Base-by-base conservation (phyloP, 1,139 yeast species). In the Candida sojae region DNA sequence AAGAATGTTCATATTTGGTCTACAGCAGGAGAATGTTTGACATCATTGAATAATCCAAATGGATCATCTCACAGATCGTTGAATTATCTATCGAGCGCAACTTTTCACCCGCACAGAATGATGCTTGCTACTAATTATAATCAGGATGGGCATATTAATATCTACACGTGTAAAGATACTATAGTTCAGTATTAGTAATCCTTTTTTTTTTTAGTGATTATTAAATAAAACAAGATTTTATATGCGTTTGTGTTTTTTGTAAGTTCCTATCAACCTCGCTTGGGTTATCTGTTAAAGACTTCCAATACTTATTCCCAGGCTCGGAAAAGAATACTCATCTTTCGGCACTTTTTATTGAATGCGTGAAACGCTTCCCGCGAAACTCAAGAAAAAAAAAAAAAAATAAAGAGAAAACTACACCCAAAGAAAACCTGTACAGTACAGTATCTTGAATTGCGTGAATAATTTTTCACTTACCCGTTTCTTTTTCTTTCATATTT, bases 41-140 rank as follows among this genome's bases (percentile, higher is more conserved):
- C 89, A 0, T 74, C 81, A 5, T 79, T 91, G 53, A 80, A 79
- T 55, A 83, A 83, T 52, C 82, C 84, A 9, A 68, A 75, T 67
- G 71, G 58, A 50, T 59, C 73, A 45, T 73, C 71, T 46, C 40
- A 45, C 29, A 59, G 82, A 50, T 76, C 79, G 11, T 72, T 79
- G 31, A 70, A 69, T 48, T 86, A 84, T 57, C 74, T 89, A 47
- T 83, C 92, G 5, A 74, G 83, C 10, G 67, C 91, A 52, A 77
- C 86, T 0, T 83, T 93, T 64, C 99, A 93, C 63, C 99, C 99
- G 1, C 99, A 95, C 63, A 75, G 95, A 53, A 89, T 93, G 96
- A 82, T 89, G 80, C 64, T 93, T 64, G 98, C 97, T 1, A 88
- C 90, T 0, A 86, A 87, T 58, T 88, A 88, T 61, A 80, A 85